Base-by-base conservation (phyloP, 1,139 yeast genomes). In the Schizosaccharomyces versatilis region DNA sequence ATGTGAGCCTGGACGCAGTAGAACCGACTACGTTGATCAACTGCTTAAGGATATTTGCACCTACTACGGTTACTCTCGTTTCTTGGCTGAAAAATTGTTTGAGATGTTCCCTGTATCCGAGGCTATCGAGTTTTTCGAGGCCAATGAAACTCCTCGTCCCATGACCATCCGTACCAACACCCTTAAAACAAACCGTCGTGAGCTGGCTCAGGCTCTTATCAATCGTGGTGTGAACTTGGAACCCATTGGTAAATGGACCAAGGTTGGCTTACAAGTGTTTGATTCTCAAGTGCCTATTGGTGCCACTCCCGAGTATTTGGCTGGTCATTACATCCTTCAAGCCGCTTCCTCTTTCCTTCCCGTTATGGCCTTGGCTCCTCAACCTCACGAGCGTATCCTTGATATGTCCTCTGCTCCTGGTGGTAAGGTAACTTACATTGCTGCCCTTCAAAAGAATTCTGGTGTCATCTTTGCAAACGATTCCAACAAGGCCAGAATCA, bases 371-470 rank as follows among this genome's bases (percentile, higher is more conserved):
- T 73, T 93, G 62, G 93, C 81, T 59, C 98, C 99, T 17, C 94
- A 86, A 67, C 96, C 86, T 68, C 80, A 84, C 66, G 99, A 93
- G 70, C 80, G 98, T 65, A 74, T 93, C 53, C 74, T 93, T 61
- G 99, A 93, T 71, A 93, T 93, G 98, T 98, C 99, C 48, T 94
- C 98, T 57, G 97, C 99, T 19, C 99, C 99, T 61, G 99, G 99
- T 72, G 99, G 99, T 69, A 93, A 93, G 67, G 86, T 98, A 9
- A 90, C 99, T 1, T 90, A 86, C 66, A 80, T 93, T 57, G 80
- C 95, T 48, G 98, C 98, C 0, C 71, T 88, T 69, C 90, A 90
- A 97, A 93, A 93, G 67, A 93, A 90, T 68, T 90, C 98, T 2
- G 99, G 99, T 41, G 81, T 94, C 67, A 83, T 93, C 15, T 88